Percentiles rank a stretch among this genome's conserved stretches.
Evolutionary conservation across 2,329 filamentous ascomycete species (phyloP).

Genomic region (Nemania sp.): DNA sequence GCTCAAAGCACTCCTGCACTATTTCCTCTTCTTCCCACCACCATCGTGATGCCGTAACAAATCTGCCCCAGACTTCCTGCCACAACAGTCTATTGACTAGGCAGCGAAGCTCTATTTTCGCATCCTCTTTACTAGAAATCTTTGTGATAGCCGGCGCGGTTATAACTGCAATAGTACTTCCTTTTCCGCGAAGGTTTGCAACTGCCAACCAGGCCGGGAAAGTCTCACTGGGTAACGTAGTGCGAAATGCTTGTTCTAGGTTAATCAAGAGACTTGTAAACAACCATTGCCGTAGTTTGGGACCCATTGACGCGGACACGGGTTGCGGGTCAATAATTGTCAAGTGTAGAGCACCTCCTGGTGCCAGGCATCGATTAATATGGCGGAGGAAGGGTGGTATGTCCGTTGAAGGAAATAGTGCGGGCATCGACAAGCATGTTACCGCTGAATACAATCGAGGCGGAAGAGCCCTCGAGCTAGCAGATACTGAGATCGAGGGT

Average conservation of each 20-base stretch:
- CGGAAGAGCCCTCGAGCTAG: conserved; percentile 54
- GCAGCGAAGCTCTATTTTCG: conserved; percentile 62
- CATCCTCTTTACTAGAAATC: conserved; percentile 34
- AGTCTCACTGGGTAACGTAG: conserved; percentile 67
- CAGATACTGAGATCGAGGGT: conserved; percentile 48
- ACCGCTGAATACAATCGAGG: conserved; percentile 61
- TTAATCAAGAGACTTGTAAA: conserved; percentile 70
- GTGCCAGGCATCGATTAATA: conserved; percentile 66
- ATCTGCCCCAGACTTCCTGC: conserved; percentile 70
- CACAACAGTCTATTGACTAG: conserved; percentile 69
- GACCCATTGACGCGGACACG: conserved; percentile 66
- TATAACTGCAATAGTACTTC: conserved; percentile 61
- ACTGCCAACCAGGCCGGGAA: conserved; percentile 71
- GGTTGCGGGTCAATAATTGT: conserved; percentile 73
- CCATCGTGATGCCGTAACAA: conserved; percentile 63
- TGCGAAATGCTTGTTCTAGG: conserved; percentile 69
- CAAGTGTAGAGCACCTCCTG: conserved; percentile 68
- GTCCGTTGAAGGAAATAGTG: conserved; percentile 66
- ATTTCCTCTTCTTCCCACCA: conserved; percentile 72
- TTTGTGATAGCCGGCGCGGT: conserved; percentile 61
- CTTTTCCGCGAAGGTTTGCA: conserved; percentile 62
- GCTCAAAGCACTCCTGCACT: conserved; percentile 65
- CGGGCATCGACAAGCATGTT: conserved; percentile 67
- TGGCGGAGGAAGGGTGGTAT: conserved; percentile 68
- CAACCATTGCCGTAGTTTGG: conserved; percentile 69